Evolutionary conservation across 2,329 filamentous ascomycete species (phyloP), one percentile per base, ranked within the genome.

Genomic region (Cladophialophora yegresii): DNA sequence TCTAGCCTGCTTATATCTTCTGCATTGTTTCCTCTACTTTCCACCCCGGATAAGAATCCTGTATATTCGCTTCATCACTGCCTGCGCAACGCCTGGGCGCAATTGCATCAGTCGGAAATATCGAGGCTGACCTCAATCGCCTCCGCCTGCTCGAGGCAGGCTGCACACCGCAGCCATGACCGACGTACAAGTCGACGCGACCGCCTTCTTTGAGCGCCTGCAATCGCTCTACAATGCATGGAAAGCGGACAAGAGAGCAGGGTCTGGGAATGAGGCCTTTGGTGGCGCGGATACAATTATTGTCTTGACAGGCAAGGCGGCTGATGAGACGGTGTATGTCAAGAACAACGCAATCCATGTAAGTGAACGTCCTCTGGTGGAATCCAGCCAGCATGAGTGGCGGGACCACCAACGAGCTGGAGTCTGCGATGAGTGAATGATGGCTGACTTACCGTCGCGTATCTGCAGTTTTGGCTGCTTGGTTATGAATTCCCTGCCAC

Each of bases 401-500:
- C 36, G 36, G 16, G 16, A 7, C n/a, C 16, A 43, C 2, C 36
- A 16, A 43, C 7, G 16, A n/a, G 36, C 16, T 43, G 30, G 49
- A 50, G 13, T 2, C 8, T 16, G n/a, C 30, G 20, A 49, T 12
- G 51, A 36, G 28, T 61, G 8, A 13, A 20, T 23, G 43, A 47
- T 53, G 5, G 51, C 43, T 50, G 43, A 53, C 40, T 13, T 20
- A 26, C 28, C 61, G 47, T 61, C 51, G 22, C 28, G 28, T 9
- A 16, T 23, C 49, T 70, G 66, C 77, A 97, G 93, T 96, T 98
- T 79, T 99, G 96, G 96, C 84, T 99, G 61, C 86, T 99, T 67
- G 95, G 95, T 73, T 99, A 99, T 82, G 95, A 99, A 77, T 99
- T 99, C 75, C 95, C 95, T 36, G 93, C 93, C 45, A 99, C 95